phyloP scores from a whole-genome alignment of 176 grass and related monocot genomes.

The Rhynchospora pubera region DNA sequence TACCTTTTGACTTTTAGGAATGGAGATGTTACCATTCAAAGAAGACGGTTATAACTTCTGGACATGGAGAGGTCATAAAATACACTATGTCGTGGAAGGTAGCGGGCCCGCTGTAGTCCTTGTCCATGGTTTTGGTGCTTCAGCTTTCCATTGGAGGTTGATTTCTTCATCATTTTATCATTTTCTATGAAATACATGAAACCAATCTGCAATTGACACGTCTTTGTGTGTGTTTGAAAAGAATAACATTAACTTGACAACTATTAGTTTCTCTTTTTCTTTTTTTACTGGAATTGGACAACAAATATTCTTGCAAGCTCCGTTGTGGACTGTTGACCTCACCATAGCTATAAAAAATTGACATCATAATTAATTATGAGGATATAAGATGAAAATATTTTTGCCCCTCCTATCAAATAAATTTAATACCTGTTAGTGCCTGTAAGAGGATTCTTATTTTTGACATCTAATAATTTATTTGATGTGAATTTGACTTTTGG shows the following conservation, averaged over 20 bases:
- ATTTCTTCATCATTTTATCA: background rate
- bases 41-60: conserved; percentile 88
- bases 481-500: background rate
- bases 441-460: background rate
- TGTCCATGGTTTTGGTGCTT: conserved; percentile 93
- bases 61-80: conserved; percentile 79
- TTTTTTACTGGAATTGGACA: too few species aligned
- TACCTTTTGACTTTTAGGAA: conserved; percentile 22
- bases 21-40: conserved; percentile 76
- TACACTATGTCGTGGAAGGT: conserved; percentile 87
- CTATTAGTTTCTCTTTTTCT: too few species aligned
- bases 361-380: background rate
- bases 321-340: background rate
- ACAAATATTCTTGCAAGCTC: background rate
- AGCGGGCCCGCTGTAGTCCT: conserved; percentile 61
- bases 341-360: background rate
- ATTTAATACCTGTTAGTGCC: background rate
- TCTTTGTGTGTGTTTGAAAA: background rate
- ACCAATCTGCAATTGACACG: background rate
- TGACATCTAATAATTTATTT: conserved; percentile 4
- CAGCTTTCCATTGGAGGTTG: conserved; percentile 93
- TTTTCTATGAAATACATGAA: background rate
- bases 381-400: background rate
- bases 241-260: too few species aligned
- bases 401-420: background rate